Evolutionary conservation across 2,329 filamentous ascomycete species (phyloP), one percentile per base, ranked within the genome.

Genomic region (Aspergillus fructus): DNA sequence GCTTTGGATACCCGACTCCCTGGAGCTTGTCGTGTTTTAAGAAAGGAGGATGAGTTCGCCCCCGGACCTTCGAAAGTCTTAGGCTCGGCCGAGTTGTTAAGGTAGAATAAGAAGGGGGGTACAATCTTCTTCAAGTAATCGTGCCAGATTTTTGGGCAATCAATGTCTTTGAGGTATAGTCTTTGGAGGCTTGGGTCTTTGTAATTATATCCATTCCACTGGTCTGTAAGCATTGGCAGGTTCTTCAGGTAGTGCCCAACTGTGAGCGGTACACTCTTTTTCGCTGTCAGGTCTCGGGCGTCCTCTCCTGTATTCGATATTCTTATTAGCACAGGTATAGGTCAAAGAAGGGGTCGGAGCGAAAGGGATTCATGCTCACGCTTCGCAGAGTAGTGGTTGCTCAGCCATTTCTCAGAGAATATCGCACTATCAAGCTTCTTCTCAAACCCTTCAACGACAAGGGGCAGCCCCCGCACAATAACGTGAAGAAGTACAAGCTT

Each of bases 81-180:
- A 1, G 90, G 86, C 62, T 87, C 51, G 19, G 51, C 43, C 8
- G 43, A 89, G 47, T 93, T 89, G 65, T 97, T 97, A 54, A 96
- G 81, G 70, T 97, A 99, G 70, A 92, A 96, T 0, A 97, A 78
- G n/a, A 82, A 86, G 0, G 88, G 84, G 1, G 93, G 93, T 5
- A 97, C 88, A 30, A 91, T 79, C 49, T 89, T 87, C 63, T 86
- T 85, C 17, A 99, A 77, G 57, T 90, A 87, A 27, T 93, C 83
- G 51, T 88, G 86, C 94, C 94, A 99, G 57, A 93, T 87, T 1
- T 83, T 78, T 0, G 94, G 94, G 65, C 93, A 97, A 72, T 99
- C 94, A 58, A 99, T 97, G 70, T 99, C 94, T 69, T 99, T 99
- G 23, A 97, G 78, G 71, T 99, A 99, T 2, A 97, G 85, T 12